Conservation (phyloP, 2,329 filamentous ascomycete species). For the Botrytis porri region DNA sequence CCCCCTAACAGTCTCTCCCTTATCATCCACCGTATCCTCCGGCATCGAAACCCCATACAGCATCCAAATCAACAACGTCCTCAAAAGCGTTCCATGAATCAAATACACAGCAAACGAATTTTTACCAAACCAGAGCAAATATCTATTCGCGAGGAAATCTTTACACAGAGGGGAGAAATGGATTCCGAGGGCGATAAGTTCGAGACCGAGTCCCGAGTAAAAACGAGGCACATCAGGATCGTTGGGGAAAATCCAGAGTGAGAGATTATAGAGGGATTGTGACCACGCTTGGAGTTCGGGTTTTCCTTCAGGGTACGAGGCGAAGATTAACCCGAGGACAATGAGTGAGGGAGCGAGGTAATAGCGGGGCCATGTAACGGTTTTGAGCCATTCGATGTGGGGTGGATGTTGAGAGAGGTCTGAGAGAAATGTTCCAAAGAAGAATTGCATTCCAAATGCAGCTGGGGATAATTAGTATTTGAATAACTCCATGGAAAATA, state of each 20-base stretch:
- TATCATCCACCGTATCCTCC: slow-evolving; percentile 31
- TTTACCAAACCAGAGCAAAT: slow-evolving; percentile 60
- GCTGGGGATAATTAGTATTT: slow-evolving; percentile 33
- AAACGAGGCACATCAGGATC: slow-evolving; percentile 49
- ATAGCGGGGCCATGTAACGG: slow-evolving; percentile 44
- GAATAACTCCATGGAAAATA: background rate
- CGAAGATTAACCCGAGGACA: slow-evolving; percentile 53
- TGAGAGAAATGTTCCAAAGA: slow-evolving; percentile 60
- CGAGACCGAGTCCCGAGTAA: slow-evolving; percentile 49
- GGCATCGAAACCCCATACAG: slow-evolving; percentile 48
- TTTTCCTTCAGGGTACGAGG: slow-evolving; percentile 57
- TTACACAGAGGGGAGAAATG: slow-evolving; percentile 52
- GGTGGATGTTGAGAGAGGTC: slow-evolving; percentile 54
- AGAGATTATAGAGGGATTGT: slow-evolving; percentile 41
- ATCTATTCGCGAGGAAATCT: slow-evolving; percentile 50
- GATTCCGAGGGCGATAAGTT: slow-evolving; percentile 49
- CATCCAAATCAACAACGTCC: slow-evolving; percentile 59
- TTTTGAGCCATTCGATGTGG: slow-evolving; percentile 46
- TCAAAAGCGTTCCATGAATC: slow-evolving; percentile 59
- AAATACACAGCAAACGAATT: slow-evolving; percentile 65
- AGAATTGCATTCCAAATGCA: slow-evolving; percentile 56
- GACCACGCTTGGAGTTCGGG: slow-evolving; percentile 56
- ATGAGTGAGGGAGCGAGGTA: slow-evolving; percentile 50
- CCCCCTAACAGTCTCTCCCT: slow-evolving; percentile 40
- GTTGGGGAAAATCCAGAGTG: slow-evolving; percentile 46